phyloP scores from a whole-genome alignment of 768 basidiomycete genomes.

The Termitomyces sp. region DNA sequence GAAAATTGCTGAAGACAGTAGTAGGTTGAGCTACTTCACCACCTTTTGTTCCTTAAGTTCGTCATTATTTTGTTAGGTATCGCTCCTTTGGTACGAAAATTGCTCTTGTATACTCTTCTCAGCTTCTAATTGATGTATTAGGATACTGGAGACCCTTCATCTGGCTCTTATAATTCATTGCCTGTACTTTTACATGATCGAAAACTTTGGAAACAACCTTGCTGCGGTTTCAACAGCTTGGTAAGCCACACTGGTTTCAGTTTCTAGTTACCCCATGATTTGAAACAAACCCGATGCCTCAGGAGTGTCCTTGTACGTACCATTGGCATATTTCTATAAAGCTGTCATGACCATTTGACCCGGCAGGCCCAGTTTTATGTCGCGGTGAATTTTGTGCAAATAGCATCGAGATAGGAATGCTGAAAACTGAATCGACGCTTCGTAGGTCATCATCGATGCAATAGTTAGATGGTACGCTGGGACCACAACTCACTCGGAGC shows the following conservation, averaged over 20 bases:
- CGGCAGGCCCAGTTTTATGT: neutral
- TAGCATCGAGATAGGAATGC: neutral
- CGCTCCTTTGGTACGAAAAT: slow-evolving; percentile 1
- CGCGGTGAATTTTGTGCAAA: neutral
- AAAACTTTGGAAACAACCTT: neutral
- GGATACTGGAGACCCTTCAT: slow-evolving; percentile 3
- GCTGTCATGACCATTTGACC: neutral
- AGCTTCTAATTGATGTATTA: neutral
- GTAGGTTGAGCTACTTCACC: neutral
- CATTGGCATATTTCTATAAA: neutral
- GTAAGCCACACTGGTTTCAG: neutral
- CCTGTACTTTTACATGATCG: slow-evolving; percentile 1
- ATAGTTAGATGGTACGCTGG: neutral
- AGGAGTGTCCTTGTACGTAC: neutral
- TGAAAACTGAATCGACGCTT: neutral
- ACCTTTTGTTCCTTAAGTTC: no score
- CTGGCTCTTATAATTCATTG: neutral
- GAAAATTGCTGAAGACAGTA: neutral
- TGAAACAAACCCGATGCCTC: no score
- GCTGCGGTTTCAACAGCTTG: neutral
- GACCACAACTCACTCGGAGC: no score
- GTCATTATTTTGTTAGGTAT: neutral
- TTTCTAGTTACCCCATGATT: neutral
- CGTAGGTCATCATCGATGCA: neutral
- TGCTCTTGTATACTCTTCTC: no score